Evolutionary conservation across 2,329 filamentous ascomycete species (phyloP).

Genomic region (Elsinoe batatas): DNA sequence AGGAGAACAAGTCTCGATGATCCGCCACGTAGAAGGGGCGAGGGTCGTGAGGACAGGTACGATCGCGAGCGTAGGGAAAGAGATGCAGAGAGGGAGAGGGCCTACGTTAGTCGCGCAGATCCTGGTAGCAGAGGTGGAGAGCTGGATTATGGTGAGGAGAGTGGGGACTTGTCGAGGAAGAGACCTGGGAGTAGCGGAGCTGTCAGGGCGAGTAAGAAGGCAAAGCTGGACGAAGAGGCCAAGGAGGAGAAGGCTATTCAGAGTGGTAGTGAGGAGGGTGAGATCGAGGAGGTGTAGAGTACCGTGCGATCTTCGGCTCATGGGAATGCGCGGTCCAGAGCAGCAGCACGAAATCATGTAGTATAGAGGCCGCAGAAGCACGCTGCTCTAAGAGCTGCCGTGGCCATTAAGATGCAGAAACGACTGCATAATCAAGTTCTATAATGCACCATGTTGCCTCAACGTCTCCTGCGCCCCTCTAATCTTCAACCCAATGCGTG

Average conservation of each 20-base stretch:
- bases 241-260: conserved; percentile 55
- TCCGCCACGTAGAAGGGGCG: conserved; percentile 15
- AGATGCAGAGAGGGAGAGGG: conserved; percentile 80
- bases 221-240: conserved; percentile 16
- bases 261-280: conserved; percentile 91
- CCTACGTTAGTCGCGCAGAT: conserved; percentile 73
- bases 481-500: conserved; percentile 61
- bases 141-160: conserved; percentile 79
- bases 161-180: conserved; percentile 46
- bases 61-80: conserved; percentile 79
- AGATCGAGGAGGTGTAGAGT: conserved; percentile 70
- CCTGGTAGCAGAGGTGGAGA: conserved; percentile 73
- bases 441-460: conserved; percentile 20
- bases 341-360: not conserved
- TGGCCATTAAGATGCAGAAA: no score
- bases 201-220: conserved; percentile 4
- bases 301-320: no score
- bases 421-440: not conserved
- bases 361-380: not conserved
- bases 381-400: no score
- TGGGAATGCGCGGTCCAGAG: not conserved
- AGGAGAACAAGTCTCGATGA: conserved; percentile 13
- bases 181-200: conserved; percentile 1
- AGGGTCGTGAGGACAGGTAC: conserved; percentile 42
- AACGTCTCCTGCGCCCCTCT: conserved; percentile 60